Evolutionary conservation across 108 stramenopile genomes (phyloP), one percentile per base, ranked within the genome.

Genomic region (Craspedostauros australis): DNA sequence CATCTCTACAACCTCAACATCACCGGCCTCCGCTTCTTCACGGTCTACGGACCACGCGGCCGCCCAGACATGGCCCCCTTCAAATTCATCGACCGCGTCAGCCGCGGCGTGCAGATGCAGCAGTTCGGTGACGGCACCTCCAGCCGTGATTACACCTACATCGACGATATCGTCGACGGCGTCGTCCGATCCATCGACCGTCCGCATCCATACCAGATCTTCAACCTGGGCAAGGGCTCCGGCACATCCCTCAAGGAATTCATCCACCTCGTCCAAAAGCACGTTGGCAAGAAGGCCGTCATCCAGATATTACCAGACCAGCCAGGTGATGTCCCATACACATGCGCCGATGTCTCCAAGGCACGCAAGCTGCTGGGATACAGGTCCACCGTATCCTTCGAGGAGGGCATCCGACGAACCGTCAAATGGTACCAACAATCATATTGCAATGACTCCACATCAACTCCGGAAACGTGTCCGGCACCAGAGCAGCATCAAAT

Each of bases 21-120:
- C 4, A 71, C 93, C 25, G 93, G 75, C 4, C 67, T 97, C 8
- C 84, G 95, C 52, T 96, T 97, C 76, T 97, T 97, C 60, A 96
- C 96, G n/a, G 95, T 99, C 5, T 99, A 95, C 57, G 96, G 98
- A 15, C 95, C 95, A 6, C 71, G 94, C 6, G 98, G 98, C 19
- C 73, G 98, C 29, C 96, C 98, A 6, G 98, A 99, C 68, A 99
- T 99, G 98, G 98, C 98, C 0, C 96, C 98, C 5, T 96, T 91
- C 88, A 94, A 97, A 78, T 99, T 97, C 62, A 95, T 96, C 48
- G 93, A 97, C 65, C 82, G 94, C 14, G 76, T 99, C 30, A 77
- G 68, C 36, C 76, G 88, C 15, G 98, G 98, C 2, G 39, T 81
- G 42, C 84, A 94, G 59, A 85, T 99, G 37, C 89, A 96, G 66